phyloP scores from a whole-genome alignment of 2,329 filamentous ascomycete species.

The Coleophoma eucalyptorum region DNA sequence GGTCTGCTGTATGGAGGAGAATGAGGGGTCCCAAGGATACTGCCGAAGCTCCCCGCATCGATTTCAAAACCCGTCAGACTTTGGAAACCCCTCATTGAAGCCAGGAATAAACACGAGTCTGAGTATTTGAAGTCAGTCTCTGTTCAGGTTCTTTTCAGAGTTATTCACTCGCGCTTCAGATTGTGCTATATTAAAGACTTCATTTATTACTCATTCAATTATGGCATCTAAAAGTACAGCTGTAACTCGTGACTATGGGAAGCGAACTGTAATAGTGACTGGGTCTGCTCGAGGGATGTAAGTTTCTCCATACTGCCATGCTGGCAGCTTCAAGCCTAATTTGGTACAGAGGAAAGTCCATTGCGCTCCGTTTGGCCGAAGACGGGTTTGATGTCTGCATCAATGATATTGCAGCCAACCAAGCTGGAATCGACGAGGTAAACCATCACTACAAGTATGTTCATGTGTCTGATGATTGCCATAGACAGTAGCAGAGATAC shows the following conservation, averaged over 20 bases:
- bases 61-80: too few relatives aligned
- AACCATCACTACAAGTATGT: slow-evolving; percentile 5
- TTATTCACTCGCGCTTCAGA: too few relatives aligned
- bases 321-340: slow-evolving; percentile 13
- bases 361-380: slow-evolving; percentile 57
- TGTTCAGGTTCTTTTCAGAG: too few relatives aligned
- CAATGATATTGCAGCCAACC: slow-evolving; percentile 55
- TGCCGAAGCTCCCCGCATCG: too few relatives aligned
- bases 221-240: slow-evolving; percentile 14
- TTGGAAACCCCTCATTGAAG: too few relatives aligned
- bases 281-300: slow-evolving; percentile 36
- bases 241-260: slow-evolving; percentile 22
- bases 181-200: too few relatives aligned
- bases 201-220: too few relatives aligned
- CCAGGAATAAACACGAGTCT: too few relatives aligned
- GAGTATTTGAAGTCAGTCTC: too few relatives aligned
- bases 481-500: slow-evolving; percentile 45
- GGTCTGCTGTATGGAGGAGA: too few relatives aligned
- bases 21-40: too few relatives aligned
- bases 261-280: slow-evolving; percentile 33
- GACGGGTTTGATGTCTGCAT: slow-evolving; percentile 66
- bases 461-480: not conserved
- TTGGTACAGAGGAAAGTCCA: slow-evolving; percentile 49
- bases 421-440: slow-evolving; percentile 45
- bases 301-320: slow-evolving; percentile 5